Conservation (phyloP, 352 stramenopile genomes). For the Phytophthora gonapodyides region DNA sequence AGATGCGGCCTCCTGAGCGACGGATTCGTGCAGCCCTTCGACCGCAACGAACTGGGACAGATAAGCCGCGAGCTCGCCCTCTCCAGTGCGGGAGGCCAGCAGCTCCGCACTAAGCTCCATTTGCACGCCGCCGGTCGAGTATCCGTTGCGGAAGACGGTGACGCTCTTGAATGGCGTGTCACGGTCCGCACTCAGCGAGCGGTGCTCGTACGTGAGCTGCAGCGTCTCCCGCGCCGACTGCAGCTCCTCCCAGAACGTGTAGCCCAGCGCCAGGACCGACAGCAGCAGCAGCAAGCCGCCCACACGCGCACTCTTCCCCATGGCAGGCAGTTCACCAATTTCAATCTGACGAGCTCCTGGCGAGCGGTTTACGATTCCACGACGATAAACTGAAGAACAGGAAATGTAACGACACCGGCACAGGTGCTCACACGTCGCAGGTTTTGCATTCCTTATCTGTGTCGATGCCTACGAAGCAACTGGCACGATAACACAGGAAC, state of each 20-base stretch:
- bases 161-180: slow-evolving; percentile 61
- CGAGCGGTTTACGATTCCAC: slow-evolving; percentile 17
- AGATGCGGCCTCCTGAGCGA: slow-evolving; percentile 14
- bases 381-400: slow-evolving; percentile 13
- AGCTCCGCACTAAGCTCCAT: slow-evolving; percentile 69
- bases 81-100: slow-evolving; percentile 48
- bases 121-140: slow-evolving; percentile 73
- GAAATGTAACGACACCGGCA: no score
- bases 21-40: slow-evolving; percentile 48
- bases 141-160: slow-evolving; percentile 81
- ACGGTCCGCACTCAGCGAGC: slow-evolving; percentile 47
- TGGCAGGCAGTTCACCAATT: slow-evolving; percentile 8
- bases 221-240: slow-evolving; percentile 49
- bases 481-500: no score
- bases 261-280: slow-evolving; percentile 46
- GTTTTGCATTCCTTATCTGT: no score
- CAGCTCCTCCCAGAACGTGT: slow-evolving; percentile 59
- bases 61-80: slow-evolving; percentile 70
- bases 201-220: slow-evolving; percentile 66
- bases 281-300: slow-evolving; percentile 45
- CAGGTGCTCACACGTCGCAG: no score
- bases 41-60: slow-evolving; percentile 83
- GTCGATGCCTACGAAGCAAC: no score
- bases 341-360: slow-evolving; percentile 2
- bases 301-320: slow-evolving; percentile 58